phyloP scores from a whole-genome alignment of 2,329 filamentous ascomycete species.

The Sporothrix pseudoabietina region DNA sequence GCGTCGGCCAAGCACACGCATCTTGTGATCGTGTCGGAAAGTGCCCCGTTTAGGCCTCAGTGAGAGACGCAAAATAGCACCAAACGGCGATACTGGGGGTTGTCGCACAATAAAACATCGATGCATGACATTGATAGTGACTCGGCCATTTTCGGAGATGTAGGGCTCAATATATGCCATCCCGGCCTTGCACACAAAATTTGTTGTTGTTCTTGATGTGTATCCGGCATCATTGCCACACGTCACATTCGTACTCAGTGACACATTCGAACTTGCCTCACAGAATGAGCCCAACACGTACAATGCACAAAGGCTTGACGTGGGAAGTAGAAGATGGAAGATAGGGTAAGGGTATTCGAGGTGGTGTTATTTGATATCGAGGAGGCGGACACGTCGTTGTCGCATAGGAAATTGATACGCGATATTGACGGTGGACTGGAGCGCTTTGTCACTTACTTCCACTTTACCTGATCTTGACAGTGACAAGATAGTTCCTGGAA shows the following conservation, averaged over 20 bases:
- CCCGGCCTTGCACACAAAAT: background rate
- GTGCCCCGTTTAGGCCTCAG: too few species aligned
- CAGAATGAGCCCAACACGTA: too few species aligned
- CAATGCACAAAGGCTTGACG: background rate
- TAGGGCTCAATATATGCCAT: too few species aligned
- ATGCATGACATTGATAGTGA: background rate
- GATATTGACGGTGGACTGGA: background rate
- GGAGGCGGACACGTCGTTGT: background rate
- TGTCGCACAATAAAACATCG: background rate
- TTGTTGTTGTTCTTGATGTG: background rate
- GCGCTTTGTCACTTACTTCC: too few species aligned
- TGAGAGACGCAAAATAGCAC: background rate
- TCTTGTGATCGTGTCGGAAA: background rate
- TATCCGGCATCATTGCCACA: constrained; percentile 1
- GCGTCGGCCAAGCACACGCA: background rate
- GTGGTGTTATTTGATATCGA: background rate
- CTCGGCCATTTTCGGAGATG: background rate
- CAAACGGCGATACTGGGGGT: background rate
- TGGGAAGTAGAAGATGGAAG: background rate
- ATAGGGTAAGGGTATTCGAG: background rate
- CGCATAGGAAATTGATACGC: background rate
- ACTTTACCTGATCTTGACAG: background rate
- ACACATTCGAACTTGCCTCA: background rate
- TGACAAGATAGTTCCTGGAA: background rate
- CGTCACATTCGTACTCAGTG: background rate